A percentile compares a stretch with the other conserved stretches of the same genome.
Conservation (phyloP, 2,329 filamentous ascomycete genomes). For the Dactylellina leptospora region DNA sequence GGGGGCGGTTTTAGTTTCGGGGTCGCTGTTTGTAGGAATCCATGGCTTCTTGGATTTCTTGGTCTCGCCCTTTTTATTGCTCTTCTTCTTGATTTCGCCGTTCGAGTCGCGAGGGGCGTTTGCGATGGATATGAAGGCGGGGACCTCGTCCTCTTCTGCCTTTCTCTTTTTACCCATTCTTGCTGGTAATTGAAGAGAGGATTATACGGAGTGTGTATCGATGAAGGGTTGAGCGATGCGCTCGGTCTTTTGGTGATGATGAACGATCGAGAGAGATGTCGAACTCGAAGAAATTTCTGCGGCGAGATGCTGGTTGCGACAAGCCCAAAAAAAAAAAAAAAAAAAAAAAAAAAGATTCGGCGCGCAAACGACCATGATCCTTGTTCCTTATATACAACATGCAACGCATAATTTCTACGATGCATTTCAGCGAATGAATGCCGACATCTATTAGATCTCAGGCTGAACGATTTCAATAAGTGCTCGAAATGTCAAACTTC, state of each 20-base stretch:
- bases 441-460: too few relatives aligned
- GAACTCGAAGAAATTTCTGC: constrained; percentile 31
- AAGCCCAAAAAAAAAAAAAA: constrained; percentile 15
- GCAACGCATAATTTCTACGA: too few relatives aligned
- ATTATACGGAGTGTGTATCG: not conserved
- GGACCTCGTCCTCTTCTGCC: constrained; percentile 39
- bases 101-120: constrained; percentile 24
- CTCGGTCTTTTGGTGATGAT: not conserved
- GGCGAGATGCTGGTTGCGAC: constrained; percentile 14
- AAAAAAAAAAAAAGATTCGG: constrained; percentile 13
- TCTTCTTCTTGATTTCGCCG: constrained; percentile 23
- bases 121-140: constrained; percentile 32
- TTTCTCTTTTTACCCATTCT: constrained; percentile 52
- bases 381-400: not conserved
- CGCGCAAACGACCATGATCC: constrained; percentile 12
- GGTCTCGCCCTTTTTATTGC: constrained; percentile 23
- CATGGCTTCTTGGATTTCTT: constrained; percentile 33
- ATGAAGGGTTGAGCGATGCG: not conserved
- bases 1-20: constrained; percentile 12
- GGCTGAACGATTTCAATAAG: too few relatives aligned
- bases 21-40: constrained; percentile 20
- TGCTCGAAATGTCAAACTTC: too few relatives aligned
- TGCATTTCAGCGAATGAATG: too few relatives aligned
- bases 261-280: not conserved
- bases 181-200: not conserved